Evolutionary conservation across 2,329 filamentous ascomycete genomes (phyloP), one percentile per base, ranked within the genome.

Genomic region (Phaeoacremonium minimum): DNA sequence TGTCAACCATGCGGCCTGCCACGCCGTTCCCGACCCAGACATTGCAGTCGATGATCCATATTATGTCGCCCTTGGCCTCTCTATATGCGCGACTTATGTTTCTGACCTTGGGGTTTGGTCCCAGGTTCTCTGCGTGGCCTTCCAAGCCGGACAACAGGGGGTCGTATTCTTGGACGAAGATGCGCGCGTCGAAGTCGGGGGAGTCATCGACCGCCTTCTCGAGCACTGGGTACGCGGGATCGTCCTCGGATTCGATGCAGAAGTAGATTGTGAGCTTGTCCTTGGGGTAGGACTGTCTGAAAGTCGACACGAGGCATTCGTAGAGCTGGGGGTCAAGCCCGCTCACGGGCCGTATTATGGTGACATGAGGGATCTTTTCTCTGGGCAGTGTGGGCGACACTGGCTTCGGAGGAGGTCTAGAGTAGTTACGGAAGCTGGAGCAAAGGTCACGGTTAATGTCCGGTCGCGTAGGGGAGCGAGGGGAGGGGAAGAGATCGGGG

Each of bases 11-110:
- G 37, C 90, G 79, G 1, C 85, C 88, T 32, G 85, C 80, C 1
- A 88, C 87, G 9, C 85, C 85, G 30, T 70, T 79, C 6, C 80
- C 80, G 22, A 96, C 75, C 93, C 94, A 98, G 35, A 98, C 81
- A 53, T 98, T 98, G 66, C 90, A 96, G 63, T 98, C 93, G 15
- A 95, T 76, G 34, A 96, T 83, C 93, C 93, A 98, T 15, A 98
- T 73, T 17, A 97, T 19, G 13, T 32, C 74, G 2, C 86, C 84
- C 45, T 83, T 83, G 2, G 89, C 87, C 55, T 97, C 90, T 18
- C 89, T 71, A 56, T 96, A 98, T 3, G 88, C 90, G 30, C 88
- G 78, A 57, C 90, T 96, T 71, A 97, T 87, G 58, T 98, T 98
- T 34, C 93, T 75, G 49, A 98, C 94, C 68, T 98, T 98, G n/a